phyloP scores from a whole-genome alignment of 2,329 filamentous ascomycete species.

The Zymoseptoria brevis region DNA sequence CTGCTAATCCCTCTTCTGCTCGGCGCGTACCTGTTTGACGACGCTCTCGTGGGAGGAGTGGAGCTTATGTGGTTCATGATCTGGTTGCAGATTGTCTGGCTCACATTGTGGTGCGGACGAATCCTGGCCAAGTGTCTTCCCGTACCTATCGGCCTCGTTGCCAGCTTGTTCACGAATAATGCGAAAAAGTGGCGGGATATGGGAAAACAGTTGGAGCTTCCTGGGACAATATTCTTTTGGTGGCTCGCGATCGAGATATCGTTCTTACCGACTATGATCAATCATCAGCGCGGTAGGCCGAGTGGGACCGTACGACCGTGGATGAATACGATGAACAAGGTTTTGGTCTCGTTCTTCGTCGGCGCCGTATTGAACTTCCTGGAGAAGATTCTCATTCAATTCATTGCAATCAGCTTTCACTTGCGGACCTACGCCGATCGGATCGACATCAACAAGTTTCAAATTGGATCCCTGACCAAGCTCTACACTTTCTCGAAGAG shows the following conservation, averaged over 20 bases:
- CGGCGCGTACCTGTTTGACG: conserved; percentile 51
- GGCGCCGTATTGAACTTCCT: conserved; percentile 70
- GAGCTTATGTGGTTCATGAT: conserved; percentile 83
- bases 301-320: conserved; percentile 49
- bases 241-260: conserved; percentile 79
- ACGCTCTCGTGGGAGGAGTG: conserved; percentile 60
- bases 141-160: conserved; percentile 52
- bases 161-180: conserved; percentile 75
- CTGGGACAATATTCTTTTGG: conserved; percentile 84
- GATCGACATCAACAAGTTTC: conserved; percentile 87
- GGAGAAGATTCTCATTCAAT: conserved; percentile 89
- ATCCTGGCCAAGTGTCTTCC: conserved; percentile 59
- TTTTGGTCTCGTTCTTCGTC: conserved; percentile 79
- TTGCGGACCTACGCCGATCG: conserved; percentile 80
- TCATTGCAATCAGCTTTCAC: conserved; percentile 91
- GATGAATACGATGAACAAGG: conserved; percentile 74
- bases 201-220: conserved; percentile 75
- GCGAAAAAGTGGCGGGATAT: conserved; percentile 91
- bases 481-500: conserved; percentile 57
- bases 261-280: conserved; percentile 72
- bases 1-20: conserved; percentile 62
- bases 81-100: conserved; percentile 90
- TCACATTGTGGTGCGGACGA: conserved; percentile 71
- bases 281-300: conserved; percentile 51
- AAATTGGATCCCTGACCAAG: conserved; percentile 62